Evolutionary conservation across 2,329 filamentous ascomycete genomes (phyloP).

Genomic region (Pezicula carpinea): DNA sequence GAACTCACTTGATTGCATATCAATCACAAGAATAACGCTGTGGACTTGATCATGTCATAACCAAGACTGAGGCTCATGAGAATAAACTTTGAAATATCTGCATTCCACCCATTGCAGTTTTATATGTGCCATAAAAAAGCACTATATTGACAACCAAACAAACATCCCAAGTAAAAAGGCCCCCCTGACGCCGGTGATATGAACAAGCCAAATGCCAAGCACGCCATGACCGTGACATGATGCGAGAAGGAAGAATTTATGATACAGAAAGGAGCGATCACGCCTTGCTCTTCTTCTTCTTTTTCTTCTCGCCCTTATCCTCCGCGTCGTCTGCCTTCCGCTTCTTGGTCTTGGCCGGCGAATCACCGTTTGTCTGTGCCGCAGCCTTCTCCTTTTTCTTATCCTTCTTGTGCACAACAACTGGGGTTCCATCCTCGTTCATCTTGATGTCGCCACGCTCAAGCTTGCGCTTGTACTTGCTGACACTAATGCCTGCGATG

Average conservation of each 20-base stretch:
- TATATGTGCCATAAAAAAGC: too few relatives aligned
- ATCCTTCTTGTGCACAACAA: slow-evolving; percentile 64
- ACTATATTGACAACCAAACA: too few relatives aligned
- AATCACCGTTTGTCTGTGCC: slow-evolving; percentile 34
- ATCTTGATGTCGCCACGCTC: slow-evolving; percentile 71
- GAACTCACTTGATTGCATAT: too few relatives aligned
- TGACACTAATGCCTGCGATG: slow-evolving; percentile 63
- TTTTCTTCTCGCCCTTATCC: slow-evolving; percentile 54
- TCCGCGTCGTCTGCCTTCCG: slow-evolving; percentile 57
- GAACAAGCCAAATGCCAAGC: background rate
- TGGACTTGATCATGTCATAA: too few relatives aligned
- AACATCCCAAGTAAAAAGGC: too few relatives aligned
- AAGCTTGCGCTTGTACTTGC: slow-evolving; percentile 75
- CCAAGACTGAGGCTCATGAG: too few relatives aligned
- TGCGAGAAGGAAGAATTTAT: slow-evolving; percentile 14
- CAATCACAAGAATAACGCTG: too few relatives aligned
- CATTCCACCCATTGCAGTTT: too few relatives aligned
- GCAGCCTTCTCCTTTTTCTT: slow-evolving; percentile 57
- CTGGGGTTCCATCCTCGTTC: slow-evolving; percentile 58
- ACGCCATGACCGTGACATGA: slow-evolving; percentile 9
- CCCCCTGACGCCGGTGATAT: too few relatives aligned
- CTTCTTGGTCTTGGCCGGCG: slow-evolving; percentile 57
- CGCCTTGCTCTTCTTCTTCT: slow-evolving; percentile 47
- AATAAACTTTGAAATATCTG: too few relatives aligned
- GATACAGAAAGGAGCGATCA: slow-evolving; percentile 22